These are phyloP conservation scores for Coniochaeta prunicola DNA, from an alignment of 2,329 filamentous ascomycete species.

Conservation along the genomic window DNA sequence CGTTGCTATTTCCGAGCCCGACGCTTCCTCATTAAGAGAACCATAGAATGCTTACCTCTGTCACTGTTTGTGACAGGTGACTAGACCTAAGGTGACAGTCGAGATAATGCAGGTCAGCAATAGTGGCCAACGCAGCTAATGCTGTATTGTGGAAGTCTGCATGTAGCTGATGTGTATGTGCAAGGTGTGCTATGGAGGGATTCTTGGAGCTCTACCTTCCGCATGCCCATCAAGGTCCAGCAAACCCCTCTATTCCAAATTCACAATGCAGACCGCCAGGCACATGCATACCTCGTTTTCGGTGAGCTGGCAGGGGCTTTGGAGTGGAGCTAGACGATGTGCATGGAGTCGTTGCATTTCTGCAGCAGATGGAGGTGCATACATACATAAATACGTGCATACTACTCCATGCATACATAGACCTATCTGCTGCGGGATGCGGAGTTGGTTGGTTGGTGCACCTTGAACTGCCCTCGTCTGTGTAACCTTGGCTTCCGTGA, in stretches of 20 bases:
- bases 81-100: not conserved
- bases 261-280: not conserved
- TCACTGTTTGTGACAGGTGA: not conserved
- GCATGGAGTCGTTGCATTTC: not conserved
- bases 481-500: not conserved
- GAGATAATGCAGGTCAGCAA: not conserved
- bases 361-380: not conserved
- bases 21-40: not conserved
- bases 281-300: not conserved
- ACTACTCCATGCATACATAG: not conserved
- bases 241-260: not conserved
- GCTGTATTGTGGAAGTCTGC: no score
- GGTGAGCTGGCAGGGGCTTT: not conserved
- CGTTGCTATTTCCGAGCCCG: not conserved
- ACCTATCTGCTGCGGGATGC: not conserved
- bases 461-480: not conserved
- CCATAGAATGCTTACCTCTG: not conserved
- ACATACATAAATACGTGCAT: not conserved
- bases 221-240: not conserved
- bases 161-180: no score
- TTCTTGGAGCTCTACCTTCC: no score
- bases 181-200: no score
- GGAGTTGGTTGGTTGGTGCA: not conserved
- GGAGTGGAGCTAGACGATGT: not conserved
- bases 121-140: not conserved